Evolutionary conservation across 2,329 filamentous ascomycete species (phyloP), one percentile per base, ranked within the genome.

Genomic region (Alternaria tenuissima): DNA sequence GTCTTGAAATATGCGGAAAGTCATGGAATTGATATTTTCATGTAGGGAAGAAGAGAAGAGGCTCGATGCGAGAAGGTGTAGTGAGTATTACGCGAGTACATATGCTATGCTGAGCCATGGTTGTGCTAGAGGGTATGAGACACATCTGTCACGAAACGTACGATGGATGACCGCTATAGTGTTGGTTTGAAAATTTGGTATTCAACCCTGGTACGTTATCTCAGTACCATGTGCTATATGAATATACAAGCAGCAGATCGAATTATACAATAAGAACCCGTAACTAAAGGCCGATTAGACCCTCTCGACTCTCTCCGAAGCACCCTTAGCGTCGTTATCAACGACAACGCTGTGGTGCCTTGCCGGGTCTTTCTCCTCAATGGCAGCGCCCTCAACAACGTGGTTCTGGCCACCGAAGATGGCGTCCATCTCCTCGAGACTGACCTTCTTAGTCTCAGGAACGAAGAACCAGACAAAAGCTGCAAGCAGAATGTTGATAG

Each of bases 331-430:
- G 44, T 70, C 67, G 7, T 64, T 63, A 43, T 66, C 63, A 38
- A 71, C 46, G 5, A 64, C 51, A 34, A 71, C 57, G 39, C 68
- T 72, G 44, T 71, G 65, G 5, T 74, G 60, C 39, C 62, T 65
- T 26, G 71, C 71, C 38, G 78, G 76, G 52, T 80, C 76, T 55
- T 78, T 76, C 6, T 71, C 72, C 52, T 81, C 73, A 44, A 86
- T 79, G 70, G 83, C 80, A 2, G 81, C 84, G 38, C 85, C 85
- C 72, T 84, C 83, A 69, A 84, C 81, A 28, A 84, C 82, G 62
- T 87, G 85, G 71, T 86, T 87, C 57, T 78, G 78, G n/a, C 85
- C 84, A 48, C 85, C 85, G 56, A 87, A 87, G 48, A 86, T 77
- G 5, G 80, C 78, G 61, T 87, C 85, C 67, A 87, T 86, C 78